Evolutionary conservation across 2,329 filamentous ascomycete genomes (phyloP).

Genomic region (Sporothrix humicola): DNA sequence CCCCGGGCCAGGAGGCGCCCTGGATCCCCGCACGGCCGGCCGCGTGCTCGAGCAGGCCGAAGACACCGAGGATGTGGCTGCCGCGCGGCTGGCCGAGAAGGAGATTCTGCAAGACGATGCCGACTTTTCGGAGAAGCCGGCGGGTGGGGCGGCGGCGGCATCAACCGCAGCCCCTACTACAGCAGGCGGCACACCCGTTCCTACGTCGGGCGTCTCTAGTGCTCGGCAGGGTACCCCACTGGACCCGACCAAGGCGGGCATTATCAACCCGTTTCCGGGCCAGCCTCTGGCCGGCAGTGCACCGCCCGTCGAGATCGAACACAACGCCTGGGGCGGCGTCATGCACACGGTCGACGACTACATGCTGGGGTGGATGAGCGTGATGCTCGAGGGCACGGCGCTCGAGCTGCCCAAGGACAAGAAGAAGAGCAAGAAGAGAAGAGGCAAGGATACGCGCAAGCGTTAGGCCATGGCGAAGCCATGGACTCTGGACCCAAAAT

Average conservation of each 20-base stretch:
- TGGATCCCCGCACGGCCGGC: conserved; percentile 65
- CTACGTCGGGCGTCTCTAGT: conserved; percentile 57
- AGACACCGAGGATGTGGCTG: conserved; percentile 87
- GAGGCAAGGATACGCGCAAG: conserved; percentile 63
- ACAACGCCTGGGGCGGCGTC: conserved; percentile 63
- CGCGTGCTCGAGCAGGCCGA: conserved; percentile 86
- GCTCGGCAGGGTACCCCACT: conserved; percentile 59
- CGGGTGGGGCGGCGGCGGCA: conserved; percentile 49
- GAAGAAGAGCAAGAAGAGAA: conserved; percentile 66
- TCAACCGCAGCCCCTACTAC: conserved; percentile 52
- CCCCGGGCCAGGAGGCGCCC: not conserved
- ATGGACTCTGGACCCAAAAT: not conserved
- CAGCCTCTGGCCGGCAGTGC: no score
- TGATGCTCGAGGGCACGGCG: conserved; percentile 62
- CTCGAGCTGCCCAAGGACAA: conserved; percentile 69
- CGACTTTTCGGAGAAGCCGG: conserved; percentile 75
- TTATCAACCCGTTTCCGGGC: conserved; percentile 41
- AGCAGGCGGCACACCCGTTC: conserved; percentile 47
- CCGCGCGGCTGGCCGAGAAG: conserved; percentile 84
- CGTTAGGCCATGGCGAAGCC: conserved; percentile 41
- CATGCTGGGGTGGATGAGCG: conserved; percentile 73
- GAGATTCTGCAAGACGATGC: conserved; percentile 86
- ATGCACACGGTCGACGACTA: conserved; percentile 74
- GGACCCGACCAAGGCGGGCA: conserved; percentile 43
- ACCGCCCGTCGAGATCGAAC: conserved; percentile 48